A percentile compares a stretch with the other conserved stretches of the same genome.
Conservation (phyloP, 140 eudicot species). For the Oenanthe javanica region DNA sequence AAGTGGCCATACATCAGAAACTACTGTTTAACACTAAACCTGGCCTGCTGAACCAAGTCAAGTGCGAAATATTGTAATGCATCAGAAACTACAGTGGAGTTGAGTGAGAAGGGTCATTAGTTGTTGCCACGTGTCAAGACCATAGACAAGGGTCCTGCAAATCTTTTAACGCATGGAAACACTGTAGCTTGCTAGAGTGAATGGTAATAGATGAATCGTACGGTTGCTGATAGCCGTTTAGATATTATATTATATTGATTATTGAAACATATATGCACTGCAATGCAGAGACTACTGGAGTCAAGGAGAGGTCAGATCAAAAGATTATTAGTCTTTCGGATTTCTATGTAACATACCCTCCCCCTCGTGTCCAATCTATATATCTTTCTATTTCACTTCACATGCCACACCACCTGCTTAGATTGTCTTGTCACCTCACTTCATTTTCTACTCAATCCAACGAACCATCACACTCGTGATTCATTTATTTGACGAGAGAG, state of each 20-base stretch:
- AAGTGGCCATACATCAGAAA: not conserved
- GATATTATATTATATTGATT: not conserved
- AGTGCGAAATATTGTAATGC: not conserved
- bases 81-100: conserved; percentile 1
- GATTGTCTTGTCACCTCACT: conserved; percentile 1
- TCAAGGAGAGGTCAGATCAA: conserved; percentile 2
- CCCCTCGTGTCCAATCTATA: not conserved
- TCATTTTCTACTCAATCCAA: not conserved
- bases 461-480: not conserved
- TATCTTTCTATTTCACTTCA: not conserved
- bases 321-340: not conserved
- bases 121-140: not conserved
- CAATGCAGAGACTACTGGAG: not conserved
- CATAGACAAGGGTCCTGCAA: not conserved
- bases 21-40: not conserved
- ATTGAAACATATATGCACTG: not conserved
- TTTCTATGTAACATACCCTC: not conserved
- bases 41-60: not conserved
- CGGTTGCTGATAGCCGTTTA: not conserved
- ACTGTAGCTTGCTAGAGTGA: no score
- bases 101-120: not conserved
- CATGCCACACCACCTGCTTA: not conserved
- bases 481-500: not conserved
- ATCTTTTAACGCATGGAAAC: not conserved
- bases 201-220: not conserved